A percentile compares a stretch with the other conserved stretches of the same genome.
phyloP scores from a whole-genome alignment of 2,329 filamentous ascomycete species.

The Cladorrhinum sp. region DNA sequence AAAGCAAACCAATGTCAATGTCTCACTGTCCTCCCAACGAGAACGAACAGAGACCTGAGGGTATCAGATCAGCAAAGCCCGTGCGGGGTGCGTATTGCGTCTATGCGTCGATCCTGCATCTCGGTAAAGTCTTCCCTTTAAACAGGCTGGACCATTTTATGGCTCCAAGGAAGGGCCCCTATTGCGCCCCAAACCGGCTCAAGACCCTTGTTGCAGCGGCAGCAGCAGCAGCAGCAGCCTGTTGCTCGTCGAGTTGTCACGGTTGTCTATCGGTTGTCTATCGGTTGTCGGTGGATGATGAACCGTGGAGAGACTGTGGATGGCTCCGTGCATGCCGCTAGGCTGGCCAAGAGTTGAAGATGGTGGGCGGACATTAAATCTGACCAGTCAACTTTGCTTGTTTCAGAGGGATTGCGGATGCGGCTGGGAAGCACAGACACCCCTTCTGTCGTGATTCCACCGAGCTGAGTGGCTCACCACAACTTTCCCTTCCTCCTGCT shows the following conservation, averaged over 20 bases:
- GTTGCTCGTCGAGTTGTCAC: background rate
- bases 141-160: background rate
- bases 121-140: slow-evolving; percentile 7
- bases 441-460: background rate
- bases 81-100: background rate
- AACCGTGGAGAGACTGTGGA: background rate
- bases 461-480: background rate
- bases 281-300: background rate
- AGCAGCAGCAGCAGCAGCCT: too few relatives aligned
- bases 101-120: slow-evolving; percentile 7
- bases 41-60: background rate
- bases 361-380: background rate
- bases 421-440: slow-evolving; percentile 11
- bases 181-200: background rate
- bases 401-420: slow-evolving; percentile 10
- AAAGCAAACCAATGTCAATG: too few relatives aligned
- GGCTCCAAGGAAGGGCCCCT: background rate
- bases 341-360: slow-evolving; percentile 6
- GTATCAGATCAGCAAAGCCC: slow-evolving; percentile 5
- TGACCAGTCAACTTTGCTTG: slow-evolving; percentile 14
- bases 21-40: background rate
- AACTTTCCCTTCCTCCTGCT: background rate
- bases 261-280: too few relatives aligned
- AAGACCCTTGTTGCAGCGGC: background rate
- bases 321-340: slow-evolving; percentile 3